Base-by-base conservation (phyloP, 2,329 filamentous ascomycete genomes). In the Nothophaeocryptopus gaeumannii region DNA sequence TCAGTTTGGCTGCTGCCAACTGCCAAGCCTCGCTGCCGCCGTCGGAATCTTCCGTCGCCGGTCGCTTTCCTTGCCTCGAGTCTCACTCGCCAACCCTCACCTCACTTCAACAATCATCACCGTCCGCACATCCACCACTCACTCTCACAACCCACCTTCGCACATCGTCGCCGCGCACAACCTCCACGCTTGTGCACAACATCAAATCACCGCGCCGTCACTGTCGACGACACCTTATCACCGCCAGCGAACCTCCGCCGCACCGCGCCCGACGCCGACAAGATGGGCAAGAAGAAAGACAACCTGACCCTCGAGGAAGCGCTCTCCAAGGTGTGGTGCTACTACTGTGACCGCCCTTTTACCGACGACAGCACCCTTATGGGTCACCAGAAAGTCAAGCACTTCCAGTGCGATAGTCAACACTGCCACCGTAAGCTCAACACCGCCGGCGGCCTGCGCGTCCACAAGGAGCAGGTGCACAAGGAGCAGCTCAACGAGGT, bases 331-430 rank as follows among this genome's bases (percentile, higher is more conserved):
- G 87, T 92, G 42, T 97, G 91, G 91, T 99, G 93, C 76, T 99
- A 96, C 74, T 99, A 99, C 77, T 99, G 93, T 85, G 93, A 99
- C 73, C 88, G 92, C 74, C 92, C 97, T 73, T 99, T 97, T 69
- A 91, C 97, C 70, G 93, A 99, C 70, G 72, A 96, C 39, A 96
- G 96, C 77, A 90, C 97, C 61, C 83, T 99, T 58, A 95, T 96
- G 62, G 91, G 88, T 50, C 93, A 99, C 71, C 93, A 97, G 67
- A 97, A 96, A 70, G 91, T 92, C n/a, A 97, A 97, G 73, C 93
- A 99, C 72, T 97, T 96, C 79, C 96, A 96, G 72, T 99, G 93
- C 74, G 30, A 43, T 13, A 40, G 46, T 39, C 89, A 96, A 63
- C 78, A 86, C 74, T 99, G 93, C 70, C 85, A 85, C 45, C 83